Evolutionary conservation across 164 flowering plant genomes (phyloP), one percentile per base, ranked within the genome.

Genomic region (Liriodendron chinense): DNA sequence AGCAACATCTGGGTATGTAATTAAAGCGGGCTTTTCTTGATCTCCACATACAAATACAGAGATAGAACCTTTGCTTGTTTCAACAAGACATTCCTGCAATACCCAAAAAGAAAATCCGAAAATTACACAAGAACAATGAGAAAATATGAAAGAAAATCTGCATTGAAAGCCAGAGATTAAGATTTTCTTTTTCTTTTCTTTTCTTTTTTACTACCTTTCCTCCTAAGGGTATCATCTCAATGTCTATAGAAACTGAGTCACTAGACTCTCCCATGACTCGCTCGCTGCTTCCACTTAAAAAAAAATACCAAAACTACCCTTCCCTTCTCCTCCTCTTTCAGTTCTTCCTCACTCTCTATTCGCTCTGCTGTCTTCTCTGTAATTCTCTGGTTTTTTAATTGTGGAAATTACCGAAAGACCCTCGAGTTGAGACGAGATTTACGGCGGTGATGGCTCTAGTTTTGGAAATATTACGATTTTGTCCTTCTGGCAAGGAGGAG

Each of bases 1-100:
- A 78, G 89, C 92, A 69, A 89, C 81, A 85, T 91, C 96, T 61
- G 96, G 88, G 76, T 91, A 91, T 0, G 96, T 88, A 16, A 91
- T 74, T 61, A 91, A 69, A 61, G 90, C 90, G 5, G 93, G 93
- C 76, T 91, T 91, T 50, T 86, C 93, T 81, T 81, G 88, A 82
- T 89, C 92, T 24, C 96, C 96, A 76, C 84, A 83, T 18, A 91
- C 87, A 61, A 82, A 76, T 62, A 89, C 93, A 63, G 93, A 89
- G 47, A 91, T 65, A 21, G 85, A 76, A 62, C 95, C 93, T 75
- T 82, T 76, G 76, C 88, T 81, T 2, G 94, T 91, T 65, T 84
- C 85, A 68, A 89, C 89, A 65, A 83, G 61, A 74, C 74, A 78
- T 78, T 89, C 94, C 94, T 91, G 87, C 78, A 73, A 72, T 71